These are phyloP conservation scores for Hypoxylon intermedium DNA, from an alignment of 495 filamentous ascomycete species.

Conservation along the genomic window DNA sequence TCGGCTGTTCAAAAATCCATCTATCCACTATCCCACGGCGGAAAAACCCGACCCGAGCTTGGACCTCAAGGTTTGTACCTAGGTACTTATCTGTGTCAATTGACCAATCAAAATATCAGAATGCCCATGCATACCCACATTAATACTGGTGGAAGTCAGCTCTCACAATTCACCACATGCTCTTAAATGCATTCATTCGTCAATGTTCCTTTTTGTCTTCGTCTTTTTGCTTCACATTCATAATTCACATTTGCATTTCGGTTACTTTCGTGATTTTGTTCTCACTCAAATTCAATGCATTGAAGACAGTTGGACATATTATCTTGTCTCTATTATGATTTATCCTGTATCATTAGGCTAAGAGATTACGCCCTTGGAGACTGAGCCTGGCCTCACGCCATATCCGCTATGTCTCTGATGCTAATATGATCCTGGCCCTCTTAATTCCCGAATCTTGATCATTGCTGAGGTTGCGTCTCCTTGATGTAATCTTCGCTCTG, in stretches of 20 bases:
- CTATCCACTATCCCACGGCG: slow-evolving; percentile 21
- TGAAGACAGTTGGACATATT: background rate
- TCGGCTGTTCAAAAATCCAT: slow-evolving; percentile 36
- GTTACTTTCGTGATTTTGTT: too few relatives aligned
- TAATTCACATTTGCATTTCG: too few relatives aligned
- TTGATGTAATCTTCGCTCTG: slow-evolving; percentile 60
- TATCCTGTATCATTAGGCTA: slow-evolving; percentile 2
- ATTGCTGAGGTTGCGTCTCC: background rate
- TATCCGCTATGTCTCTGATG: slow-evolving; percentile 6
- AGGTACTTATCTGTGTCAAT: slow-evolving; percentile 19
- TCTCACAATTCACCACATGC: background rate
- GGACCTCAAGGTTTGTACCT: slow-evolving; percentile 22
- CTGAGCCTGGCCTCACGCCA: background rate
- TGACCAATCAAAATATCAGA: slow-evolving; percentile 35
- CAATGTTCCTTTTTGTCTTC: background rate
- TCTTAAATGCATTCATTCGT: background rate
- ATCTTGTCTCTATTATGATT: slow-evolving; percentile 5
- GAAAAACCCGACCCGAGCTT: slow-evolving; percentile 47
- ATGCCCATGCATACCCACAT: slow-evolving; percentile 1
- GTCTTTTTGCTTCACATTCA: background rate
- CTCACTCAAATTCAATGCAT: background rate
- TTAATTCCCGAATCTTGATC: slow-evolving; percentile 4
- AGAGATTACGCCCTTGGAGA: background rate
- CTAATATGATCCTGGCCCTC: background rate
- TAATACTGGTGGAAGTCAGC: slow-evolving; percentile 4